phyloP scores from a whole-genome alignment of 1,139 yeast species.

The Debaryomyces psychrophilus region DNA sequence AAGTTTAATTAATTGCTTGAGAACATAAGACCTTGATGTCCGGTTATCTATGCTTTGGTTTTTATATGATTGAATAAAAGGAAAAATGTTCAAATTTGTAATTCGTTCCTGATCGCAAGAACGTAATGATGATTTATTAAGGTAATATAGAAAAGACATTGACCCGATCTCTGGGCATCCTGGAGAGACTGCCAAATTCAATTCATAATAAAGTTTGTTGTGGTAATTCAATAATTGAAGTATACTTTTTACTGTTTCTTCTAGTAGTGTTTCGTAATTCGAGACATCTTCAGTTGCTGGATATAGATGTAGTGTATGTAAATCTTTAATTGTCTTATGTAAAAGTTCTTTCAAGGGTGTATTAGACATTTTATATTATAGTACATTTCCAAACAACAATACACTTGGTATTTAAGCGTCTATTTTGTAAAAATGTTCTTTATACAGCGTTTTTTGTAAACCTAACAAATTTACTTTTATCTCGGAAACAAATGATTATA shows the following conservation, averaged over 20 bases:
- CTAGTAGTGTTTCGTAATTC: slow-evolving; percentile 23
- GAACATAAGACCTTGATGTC: slow-evolving; percentile 12
- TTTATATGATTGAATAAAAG: slow-evolving; percentile 17
- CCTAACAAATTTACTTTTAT: neutral
- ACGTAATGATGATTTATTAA: slow-evolving; percentile 3
- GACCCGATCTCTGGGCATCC: slow-evolving; percentile 12
- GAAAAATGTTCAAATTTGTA: slow-evolving; percentile 18
- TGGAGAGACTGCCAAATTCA: slow-evolving; percentile 16
- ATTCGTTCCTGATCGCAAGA: neutral
- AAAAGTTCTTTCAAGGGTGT: slow-evolving; percentile 22
- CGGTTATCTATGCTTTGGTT: slow-evolving; percentile 7
- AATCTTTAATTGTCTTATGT: slow-evolving; percentile 26
- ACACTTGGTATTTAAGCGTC: neutral
- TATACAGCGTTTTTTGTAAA: neutral
- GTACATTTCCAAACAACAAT: slow-evolving; percentile 1
- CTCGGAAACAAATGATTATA: neutral
- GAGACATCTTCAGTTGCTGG: slow-evolving; percentile 11
- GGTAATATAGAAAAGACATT: slow-evolving; percentile 12
- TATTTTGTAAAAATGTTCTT: neutral
- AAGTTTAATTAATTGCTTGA: slow-evolving; percentile 16
- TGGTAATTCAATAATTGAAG: slow-evolving; percentile 22
- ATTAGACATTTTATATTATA: slow-evolving; percentile 13
- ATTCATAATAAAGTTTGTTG: slow-evolving; percentile 17
- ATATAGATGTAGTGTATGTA: slow-evolving; percentile 24
- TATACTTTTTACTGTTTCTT: slow-evolving; percentile 18